These are phyloP conservation scores for Neospermospora avenae DNA, from an alignment of 2,329 filamentous ascomycete genomes.

Conservation along the genomic window DNA sequence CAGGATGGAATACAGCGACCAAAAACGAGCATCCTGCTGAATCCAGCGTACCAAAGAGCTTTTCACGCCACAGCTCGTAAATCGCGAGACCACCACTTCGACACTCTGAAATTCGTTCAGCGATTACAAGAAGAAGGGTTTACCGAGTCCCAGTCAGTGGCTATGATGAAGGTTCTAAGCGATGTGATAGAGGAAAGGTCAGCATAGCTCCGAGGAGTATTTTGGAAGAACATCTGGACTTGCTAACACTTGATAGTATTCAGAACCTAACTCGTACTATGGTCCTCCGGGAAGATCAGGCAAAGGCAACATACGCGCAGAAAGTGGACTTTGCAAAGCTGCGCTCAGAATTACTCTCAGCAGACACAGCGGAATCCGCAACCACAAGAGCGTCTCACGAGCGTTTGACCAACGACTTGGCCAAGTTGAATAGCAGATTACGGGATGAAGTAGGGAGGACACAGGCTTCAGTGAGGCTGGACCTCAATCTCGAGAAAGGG, in stretches of 20 bases:
- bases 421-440: conserved; percentile 84
- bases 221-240: not conserved
- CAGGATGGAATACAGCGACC: conserved; percentile 6
- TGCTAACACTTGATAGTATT: conserved; percentile 54
- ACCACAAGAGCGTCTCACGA: conserved; percentile 89
- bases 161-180: conserved; percentile 97
- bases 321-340: conserved; percentile 99
- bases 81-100: conserved; percentile 86
- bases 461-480: conserved; percentile 86
- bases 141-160: conserved; percentile 89
- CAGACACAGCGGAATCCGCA: conserved; percentile 86
- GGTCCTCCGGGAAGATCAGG: conserved; percentile 92
- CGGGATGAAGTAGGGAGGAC: conserved; percentile 93
- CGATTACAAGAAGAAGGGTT: conserved; percentile 87
- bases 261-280: conserved; percentile 97
- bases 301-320: conserved; percentile 75
- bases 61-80: conserved; percentile 67
- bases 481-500: conserved; percentile 95
- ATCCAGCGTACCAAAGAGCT: conserved; percentile 34
- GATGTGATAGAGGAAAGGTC: conserved; percentile 95
- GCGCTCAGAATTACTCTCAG: conserved; percentile 86
- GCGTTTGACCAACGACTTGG: conserved; percentile 87
- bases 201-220: not conserved
- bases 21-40: conserved; percentile 23
- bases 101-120: conserved; percentile 96